Evolutionary conservation across 805 yeast genomes (phyloP), one percentile per base, ranked within the genome.

Genomic region (Isabelozyma rhagii): DNA sequence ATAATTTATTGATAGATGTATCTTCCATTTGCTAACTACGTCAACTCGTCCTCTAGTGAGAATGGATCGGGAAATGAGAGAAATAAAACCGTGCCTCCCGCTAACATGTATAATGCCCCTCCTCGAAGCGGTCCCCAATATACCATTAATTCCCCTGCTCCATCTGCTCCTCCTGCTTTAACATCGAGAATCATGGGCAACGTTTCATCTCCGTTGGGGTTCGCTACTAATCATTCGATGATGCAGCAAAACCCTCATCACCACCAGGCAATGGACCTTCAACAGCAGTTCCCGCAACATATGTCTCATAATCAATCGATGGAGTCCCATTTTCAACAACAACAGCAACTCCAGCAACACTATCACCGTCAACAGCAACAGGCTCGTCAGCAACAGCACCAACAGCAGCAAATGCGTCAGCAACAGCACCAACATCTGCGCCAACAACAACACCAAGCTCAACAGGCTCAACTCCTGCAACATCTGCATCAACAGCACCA

Each of bases 21-120:
- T 48, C 56, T 53, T 18, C 56, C 56, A 7, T 43, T 46, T 18
- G 51, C 56, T n/a, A 48, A 42, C 29, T 44, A 41, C 40, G 48
- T 44, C 41, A 47, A 31, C 18, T n/a, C 39, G 25, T 13, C 18
- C 27, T 31, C 45, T 11, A 42, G 39, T 28, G 27, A 29, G 17
- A 47, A 47, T 25, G 46, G 28, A 14, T 43, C 36, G 15, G 27
- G 29, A 17, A 21, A 21, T 41, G 43, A 45, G 38, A 15, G 40
- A 14, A 41, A 40, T 25, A 44, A 43, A 43, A 36, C 53, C 28
- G 14, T 43, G 15, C 17, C 36, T n/a, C 18, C 43, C n/a, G 21
- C 15, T 21, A 39, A 27, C 46, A 52, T 41, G 45, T 31, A 13
- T 43, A 43, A 8, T 46, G 8, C 52, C 43, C 42, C 46, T 41